Base-by-base conservation (phyloP, 2,329 filamentous ascomycete genomes). In the Aspergillus cejpii region DNA sequence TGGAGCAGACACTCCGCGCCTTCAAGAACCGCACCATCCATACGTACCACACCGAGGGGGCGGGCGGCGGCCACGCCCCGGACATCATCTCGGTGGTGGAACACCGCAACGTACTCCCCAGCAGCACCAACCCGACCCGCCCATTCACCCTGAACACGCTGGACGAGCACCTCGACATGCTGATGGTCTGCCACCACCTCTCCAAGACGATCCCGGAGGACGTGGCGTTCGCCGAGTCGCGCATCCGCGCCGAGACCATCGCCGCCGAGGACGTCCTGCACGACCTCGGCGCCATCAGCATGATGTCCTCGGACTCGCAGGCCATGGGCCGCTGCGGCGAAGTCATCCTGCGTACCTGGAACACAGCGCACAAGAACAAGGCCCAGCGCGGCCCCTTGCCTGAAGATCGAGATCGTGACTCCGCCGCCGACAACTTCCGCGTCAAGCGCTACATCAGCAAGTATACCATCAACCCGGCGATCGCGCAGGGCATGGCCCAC, bases 311-410 rank as follows among this genome's bases (percentile, higher is more conserved):
- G 1, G 91, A 97, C 70, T 91, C 85, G 0, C 91, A 97, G 69
- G 91, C 91, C 58, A 97, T 97, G 91, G 91, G 91, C 45, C 85
- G 91, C 40, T 94, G 88, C 63, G 91, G 91, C 52, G 91, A 97
- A 71, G 91, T 97, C 43, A 81, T 97, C 49, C 74, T 94, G 19
- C 80, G 91, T 10, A 96, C 91, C 0, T 97, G 91, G 91, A 90
- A 96, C 68, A 97, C 91, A 2, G 91, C 91, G 0, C 88, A 96
- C 70, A 96, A 96, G 78, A 97, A 97, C 66, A 95, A 94, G 69
- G 63, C 83, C 14, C 89, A 96, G 69, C 79, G 90, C 6, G 91
- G 91, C 0, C 61, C 68, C 1, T 69, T 97, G 21, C 73, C 78
- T 5, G 86, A 94, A 71, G 91, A 97, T n/a, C 58, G 75, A 84